Percentiles rank a stretch among this genome's conserved stretches.
Conservation (phyloP, 495 filamentous ascomycete species). For the Immersiella caudata region DNA sequence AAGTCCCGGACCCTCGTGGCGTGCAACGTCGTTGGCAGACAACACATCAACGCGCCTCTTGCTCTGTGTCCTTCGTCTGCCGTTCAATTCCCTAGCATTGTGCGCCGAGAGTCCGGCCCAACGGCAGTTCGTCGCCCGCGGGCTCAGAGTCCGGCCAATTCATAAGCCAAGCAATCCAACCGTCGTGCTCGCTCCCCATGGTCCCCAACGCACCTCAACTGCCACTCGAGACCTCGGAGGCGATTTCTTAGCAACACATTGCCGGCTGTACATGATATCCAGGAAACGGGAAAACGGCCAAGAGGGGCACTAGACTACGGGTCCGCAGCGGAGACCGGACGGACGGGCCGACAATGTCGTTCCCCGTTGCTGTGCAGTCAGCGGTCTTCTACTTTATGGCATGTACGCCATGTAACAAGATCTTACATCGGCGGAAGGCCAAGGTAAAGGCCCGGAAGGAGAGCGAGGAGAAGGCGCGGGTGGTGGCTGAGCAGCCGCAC, state of each 20-base stretch:
- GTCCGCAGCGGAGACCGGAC: not conserved
- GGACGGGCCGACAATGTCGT: slow-evolving; percentile 51
- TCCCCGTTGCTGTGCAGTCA: slow-evolving; percentile 65
- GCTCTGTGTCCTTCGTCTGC: not conserved
- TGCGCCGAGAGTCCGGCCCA: not conserved
- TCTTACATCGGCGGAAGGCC: slow-evolving; percentile 63
- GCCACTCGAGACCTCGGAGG: not conserved
- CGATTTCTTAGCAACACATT: not conserved
- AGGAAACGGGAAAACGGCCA: not conserved
- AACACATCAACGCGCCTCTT: not conserved
- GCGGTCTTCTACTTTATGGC: slow-evolving; percentile 84
- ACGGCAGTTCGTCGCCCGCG: not conserved
- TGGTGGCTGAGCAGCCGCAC: slow-evolving; percentile 68
- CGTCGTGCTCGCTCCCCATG: not conserved
- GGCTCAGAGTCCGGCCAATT: not conserved
- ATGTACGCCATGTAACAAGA: slow-evolving; percentile 76
- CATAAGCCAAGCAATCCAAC: not conserved
- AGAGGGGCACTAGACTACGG: not conserved
- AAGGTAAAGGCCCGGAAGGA: slow-evolving; percentile 64
- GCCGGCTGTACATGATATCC: not conserved
- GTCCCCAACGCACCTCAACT: not conserved
- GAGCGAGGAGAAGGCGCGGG: slow-evolving; percentile 60
- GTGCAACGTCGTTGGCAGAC: not conserved
- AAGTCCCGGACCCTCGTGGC: not conserved
- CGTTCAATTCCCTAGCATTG: not conserved